Evolutionary conservation across 2,329 filamentous ascomycete species (phyloP), one percentile per base, ranked within the genome.

Genomic region (Bipolaris oryzae): DNA sequence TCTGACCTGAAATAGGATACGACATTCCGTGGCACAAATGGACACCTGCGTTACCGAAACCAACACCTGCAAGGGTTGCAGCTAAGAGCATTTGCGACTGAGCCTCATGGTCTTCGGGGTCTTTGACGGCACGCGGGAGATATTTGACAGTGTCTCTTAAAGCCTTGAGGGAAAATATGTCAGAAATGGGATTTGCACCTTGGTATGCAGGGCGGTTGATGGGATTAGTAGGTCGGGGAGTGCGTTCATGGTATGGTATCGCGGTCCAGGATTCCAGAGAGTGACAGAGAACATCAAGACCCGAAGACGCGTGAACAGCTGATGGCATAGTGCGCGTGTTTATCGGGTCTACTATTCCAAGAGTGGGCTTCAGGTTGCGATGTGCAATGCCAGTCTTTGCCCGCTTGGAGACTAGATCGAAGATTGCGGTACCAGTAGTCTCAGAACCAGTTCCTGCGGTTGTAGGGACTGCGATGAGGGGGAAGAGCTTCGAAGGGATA

Each of bases 381-480:
- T 98, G 95, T 1, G 95, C 94, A 62, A 99, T 91, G 49, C 95
- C 95, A 0, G 95, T 99, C 81, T 99, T 99, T 46, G 93, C 92
- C 54, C 89, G 89, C 76, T 92, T 92, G 43, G 89, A 86, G 1
- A 96, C 91, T 0, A 99, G 85, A 71, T 99, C 95, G 76, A 99
- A 99, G 77, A 99, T 99, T 50, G 96, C 96, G 0, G 95, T 99
- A 18, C 95, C 96, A 0, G 95, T 99, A 0, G 95, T 99, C 78
- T 99, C 95, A 52, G 91, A 95, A 3, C 91, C 91, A 0, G 91
- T 96, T 41, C 91, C 91, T 7, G 92, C 91, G 0, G 91, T 96
- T 1, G 91, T 96, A 1, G 91, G 91, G 5, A 96, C 86, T 34
- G 91, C 92, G 43, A 96, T 87, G 9, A 96, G 83, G 1, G 92